phyloP scores from a whole-genome alignment of 345 rosid genomes.

The Luvunga scandens region DNA sequence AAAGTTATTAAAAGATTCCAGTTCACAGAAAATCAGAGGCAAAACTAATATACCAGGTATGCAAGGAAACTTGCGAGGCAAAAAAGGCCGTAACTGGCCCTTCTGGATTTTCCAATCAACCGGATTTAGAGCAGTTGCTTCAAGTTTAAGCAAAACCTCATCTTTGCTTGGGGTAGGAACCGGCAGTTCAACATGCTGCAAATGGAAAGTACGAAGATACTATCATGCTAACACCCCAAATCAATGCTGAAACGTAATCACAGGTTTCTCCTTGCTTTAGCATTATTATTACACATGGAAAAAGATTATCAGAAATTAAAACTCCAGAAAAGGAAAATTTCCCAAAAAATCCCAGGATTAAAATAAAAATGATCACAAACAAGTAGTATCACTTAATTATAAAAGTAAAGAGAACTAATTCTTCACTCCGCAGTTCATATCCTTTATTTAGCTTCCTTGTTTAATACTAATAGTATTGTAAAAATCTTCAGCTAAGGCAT shows the following conservation, averaged over 20 bases:
- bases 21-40: not conserved
- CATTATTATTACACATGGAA: not conserved
- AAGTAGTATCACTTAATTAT: not conserved
- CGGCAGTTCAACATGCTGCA: constrained; percentile 64
- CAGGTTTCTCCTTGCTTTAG: not conserved
- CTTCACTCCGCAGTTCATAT: no score
- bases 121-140: constrained; percentile 64
- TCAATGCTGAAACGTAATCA: not conserved
- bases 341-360: not conserved
- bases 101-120: constrained; percentile 70
- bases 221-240: not conserved
- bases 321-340: not conserved
- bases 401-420: no score
- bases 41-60: constrained; percentile 50
- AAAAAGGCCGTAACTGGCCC: constrained; percentile 55
- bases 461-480: no score
- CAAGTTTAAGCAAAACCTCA: constrained; percentile 57
- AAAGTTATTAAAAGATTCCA: not conserved
- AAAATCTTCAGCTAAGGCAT: no score
- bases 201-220: not conserved
- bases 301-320: no score
- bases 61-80: constrained; percentile 73
- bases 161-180: constrained; percentile 46
- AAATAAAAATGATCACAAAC: not conserved
- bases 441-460: no score